Base-by-base conservation (phyloP, 129 eudicot genomes). In the Tanacetum coccineum region DNA sequence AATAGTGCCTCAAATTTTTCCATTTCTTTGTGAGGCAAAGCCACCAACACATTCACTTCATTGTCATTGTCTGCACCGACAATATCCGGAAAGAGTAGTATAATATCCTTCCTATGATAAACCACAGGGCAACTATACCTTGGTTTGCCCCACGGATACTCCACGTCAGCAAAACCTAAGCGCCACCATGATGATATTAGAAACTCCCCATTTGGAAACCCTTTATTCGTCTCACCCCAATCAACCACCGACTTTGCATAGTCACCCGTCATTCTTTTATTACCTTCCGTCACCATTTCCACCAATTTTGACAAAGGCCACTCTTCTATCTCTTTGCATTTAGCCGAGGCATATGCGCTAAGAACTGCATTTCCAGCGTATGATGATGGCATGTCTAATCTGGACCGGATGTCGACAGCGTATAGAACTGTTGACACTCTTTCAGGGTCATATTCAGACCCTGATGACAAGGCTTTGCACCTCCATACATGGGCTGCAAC, bases 141-240 rank as follows among this genome's bases (percentile, higher is more conserved):
- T 0, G 97, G 89, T 71, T 91, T 87, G 13, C 97, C 95, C 93
- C 97, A 91, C 1, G 97, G 95, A 36, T 87, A 91, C 64, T 74
- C 87, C 70, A 85, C 85, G 4, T 85, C 81, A 13, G 74, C 78
- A 68, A 91, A 85, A 69, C 95, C 95, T 64, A 91, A 53, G 14
- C 90, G 79, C 95, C 97, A 91, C 95, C 97, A 91, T 1, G 97
- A 91, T 0, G 97, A 91, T 0, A 87, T 70, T 70, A 87, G 58
- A 64, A 91, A 82, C 68, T 91, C 97, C 25, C 97, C 97, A 42
- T 77, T 44, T 4, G 97, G 97, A 55, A 87, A 84, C 75, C 95
- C 95, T 78, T 72, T 87, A 70, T 81, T 64, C 9, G 65, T 63
- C 70, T 87, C 95, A 22, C 93, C 97, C 92, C 93, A 91, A 13